Conservation (phyloP, 305 asterid genomes). For the Withania somnifera region DNA sequence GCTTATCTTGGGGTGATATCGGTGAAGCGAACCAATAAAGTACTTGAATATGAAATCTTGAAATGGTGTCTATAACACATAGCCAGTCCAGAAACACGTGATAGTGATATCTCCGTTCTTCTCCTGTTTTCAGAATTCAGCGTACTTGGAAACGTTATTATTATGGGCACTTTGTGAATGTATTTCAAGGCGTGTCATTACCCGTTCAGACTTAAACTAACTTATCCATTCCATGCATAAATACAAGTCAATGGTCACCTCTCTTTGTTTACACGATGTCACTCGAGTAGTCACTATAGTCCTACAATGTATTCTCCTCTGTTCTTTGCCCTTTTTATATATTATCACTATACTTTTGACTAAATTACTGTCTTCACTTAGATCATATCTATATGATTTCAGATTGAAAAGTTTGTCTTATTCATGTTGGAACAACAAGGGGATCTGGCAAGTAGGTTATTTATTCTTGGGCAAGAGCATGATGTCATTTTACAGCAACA, state of each 20-base stretch:
- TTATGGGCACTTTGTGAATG: neutral
- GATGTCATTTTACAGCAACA: slow-evolving; percentile 28
- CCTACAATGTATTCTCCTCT: neutral
- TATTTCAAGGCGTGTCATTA: neutral
- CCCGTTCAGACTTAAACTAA: neutral
- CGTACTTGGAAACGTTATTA: neutral
- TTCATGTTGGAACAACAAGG: slow-evolving; percentile 74
- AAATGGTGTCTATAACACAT: neutral
- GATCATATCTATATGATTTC: slow-evolving; percentile 4
- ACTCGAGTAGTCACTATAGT: neutral
- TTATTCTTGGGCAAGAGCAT: slow-evolving; percentile 42
- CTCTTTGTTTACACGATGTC: neutral
- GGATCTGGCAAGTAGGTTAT: slow-evolving; percentile 39
- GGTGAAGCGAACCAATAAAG: neutral
- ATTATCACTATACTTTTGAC: neutral
- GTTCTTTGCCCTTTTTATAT: neutral
- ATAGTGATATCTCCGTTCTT: neutral
- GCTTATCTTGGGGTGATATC: neutral
- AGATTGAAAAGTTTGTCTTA: slow-evolving; percentile 67
- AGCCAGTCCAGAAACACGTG: neutral
- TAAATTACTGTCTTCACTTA: neutral
- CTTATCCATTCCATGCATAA: neutral
- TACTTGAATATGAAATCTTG: neutral
- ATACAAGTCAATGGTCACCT: neutral
- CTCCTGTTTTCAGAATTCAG: neutral